A percentile compares a stretch with the other conserved stretches of the same genome.
Evolutionary conservation across 108 stramenopile genomes (phyloP).

Genomic region (Nitzschia sp.): DNA sequence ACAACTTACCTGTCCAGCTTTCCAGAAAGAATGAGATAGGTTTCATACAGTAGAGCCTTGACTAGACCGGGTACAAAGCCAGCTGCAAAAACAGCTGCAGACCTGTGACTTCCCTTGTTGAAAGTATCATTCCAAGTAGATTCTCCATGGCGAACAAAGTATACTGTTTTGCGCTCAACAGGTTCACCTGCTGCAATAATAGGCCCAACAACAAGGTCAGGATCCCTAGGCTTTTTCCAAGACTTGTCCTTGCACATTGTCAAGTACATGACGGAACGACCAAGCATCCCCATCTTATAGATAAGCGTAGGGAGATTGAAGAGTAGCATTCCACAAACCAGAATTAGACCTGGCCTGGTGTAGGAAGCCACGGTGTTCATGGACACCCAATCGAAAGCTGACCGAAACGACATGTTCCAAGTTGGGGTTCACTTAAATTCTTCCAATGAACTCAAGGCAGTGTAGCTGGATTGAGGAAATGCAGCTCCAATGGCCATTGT

Average conservation of each 20-base stretch:
- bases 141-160: conserved; percentile 87
- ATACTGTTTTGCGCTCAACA: conserved; percentile 73
- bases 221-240: conserved; percentile 71
- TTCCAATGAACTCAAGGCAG: no score
- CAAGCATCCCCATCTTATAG: conserved; percentile 58
- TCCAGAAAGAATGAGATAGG: conserved; percentile 74
- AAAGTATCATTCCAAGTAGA: conserved; percentile 87
- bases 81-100: conserved; percentile 50
- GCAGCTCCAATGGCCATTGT: no score
- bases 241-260: conserved; percentile 79
- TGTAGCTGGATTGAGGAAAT: no score
- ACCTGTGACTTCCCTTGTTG: conserved; percentile 80
- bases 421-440: no score
- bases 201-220: conserved; percentile 50
- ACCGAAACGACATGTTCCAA: not conserved
- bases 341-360: conserved; percentile 42
- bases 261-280: conserved; percentile 60
- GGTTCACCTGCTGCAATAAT: conserved; percentile 30
- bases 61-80: conserved; percentile 81
- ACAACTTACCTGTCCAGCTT: conserved; percentile 58
- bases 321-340: conserved; percentile 50
- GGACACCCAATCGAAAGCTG: conserved; percentile 12
- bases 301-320: conserved; percentile 58
- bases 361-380: not conserved
- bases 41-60: conserved; percentile 65